A percentile compares a stretch with the other conserved stretches of the same genome.
These are phyloP conservation scores for Phalaenopsis equestris DNA, from an alignment of 106 monocot species.

Conservation along the genomic window DNA sequence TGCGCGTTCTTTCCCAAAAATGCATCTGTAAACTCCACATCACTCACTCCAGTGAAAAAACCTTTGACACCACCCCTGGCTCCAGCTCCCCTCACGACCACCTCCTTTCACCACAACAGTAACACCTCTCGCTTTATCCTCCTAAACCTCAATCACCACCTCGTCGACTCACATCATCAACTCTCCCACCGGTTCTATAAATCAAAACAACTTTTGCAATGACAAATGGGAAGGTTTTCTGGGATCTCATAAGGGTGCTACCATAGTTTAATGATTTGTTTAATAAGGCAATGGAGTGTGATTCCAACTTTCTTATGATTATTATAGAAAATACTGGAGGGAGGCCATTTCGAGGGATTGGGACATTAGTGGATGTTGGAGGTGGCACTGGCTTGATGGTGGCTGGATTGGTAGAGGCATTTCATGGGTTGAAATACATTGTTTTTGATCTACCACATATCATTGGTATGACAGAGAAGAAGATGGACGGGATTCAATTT, in stretches of 20 bases:
- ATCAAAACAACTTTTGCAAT: background rate
- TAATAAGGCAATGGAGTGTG: slow-evolving; percentile 12
- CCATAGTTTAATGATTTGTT: slow-evolving; percentile 1
- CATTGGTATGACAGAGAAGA: background rate
- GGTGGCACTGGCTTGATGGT: slow-evolving; percentile 7
- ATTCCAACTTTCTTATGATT: background rate
- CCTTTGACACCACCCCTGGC: slow-evolving; percentile 1
- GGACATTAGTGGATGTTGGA: slow-evolving; percentile 14
- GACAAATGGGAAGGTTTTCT: background rate
- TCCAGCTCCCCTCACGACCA: background rate
- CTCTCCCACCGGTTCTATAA: slow-evolving; percentile 6
- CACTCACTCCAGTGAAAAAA: background rate
- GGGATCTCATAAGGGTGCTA: background rate
- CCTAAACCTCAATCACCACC: slow-evolving; percentile 5
- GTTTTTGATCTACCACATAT: slow-evolving; percentile 9
- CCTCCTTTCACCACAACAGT: background rate
- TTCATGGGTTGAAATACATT: slow-evolving; percentile 2
- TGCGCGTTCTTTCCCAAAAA: slow-evolving; percentile 9
- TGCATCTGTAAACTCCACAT: slow-evolving; percentile 2
- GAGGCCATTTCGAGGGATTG: background rate
- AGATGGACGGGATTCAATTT: background rate
- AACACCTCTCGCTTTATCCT: slow-evolving; percentile 9
- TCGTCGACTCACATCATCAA: slow-evolving; percentile 1
- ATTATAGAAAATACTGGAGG: background rate
- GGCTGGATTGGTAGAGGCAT: background rate